A percentile compares a stretch with the other conserved stretches of the same genome.
Evolutionary conservation across 169 alveolate species (phyloP).

Genomic region (Eimeria sp.): DNA sequence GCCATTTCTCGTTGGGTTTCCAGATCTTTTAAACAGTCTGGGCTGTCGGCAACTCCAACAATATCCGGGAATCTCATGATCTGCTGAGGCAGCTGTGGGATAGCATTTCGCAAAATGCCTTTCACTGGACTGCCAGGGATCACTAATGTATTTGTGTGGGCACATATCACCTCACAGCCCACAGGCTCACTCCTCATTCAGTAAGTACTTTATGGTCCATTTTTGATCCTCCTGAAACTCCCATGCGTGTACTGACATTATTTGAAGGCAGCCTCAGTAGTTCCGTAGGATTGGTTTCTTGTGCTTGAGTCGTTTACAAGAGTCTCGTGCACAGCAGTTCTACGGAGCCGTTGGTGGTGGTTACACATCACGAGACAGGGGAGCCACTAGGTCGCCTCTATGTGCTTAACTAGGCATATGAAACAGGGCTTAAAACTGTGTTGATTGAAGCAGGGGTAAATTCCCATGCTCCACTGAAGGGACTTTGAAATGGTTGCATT

Average conservation of each 20-base stretch:
- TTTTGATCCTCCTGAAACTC: background rate
- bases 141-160: background rate
- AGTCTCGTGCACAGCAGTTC: background rate
- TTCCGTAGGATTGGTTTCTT: background rate
- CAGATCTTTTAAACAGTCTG: background rate
- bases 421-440: background rate
- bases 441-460: background rate
- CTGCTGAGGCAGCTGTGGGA: background rate
- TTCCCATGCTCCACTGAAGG: background rate
- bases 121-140: background rate
- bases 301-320: background rate
- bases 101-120: background rate
- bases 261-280: background rate
- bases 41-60: background rate
- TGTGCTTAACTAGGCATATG: background rate
- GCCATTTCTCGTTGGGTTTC: constrained; percentile 51
- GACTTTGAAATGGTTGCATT: background rate
- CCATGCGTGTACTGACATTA: background rate
- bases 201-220: background rate
- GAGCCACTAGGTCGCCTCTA: background rate
- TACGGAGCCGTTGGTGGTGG: background rate
- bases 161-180: background rate
- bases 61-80: background rate
- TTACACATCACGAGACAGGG: too few species aligned
- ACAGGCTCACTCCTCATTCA: background rate